A percentile compares a stretch with the other conserved stretches of the same genome.
phyloP scores from a whole-genome alignment of 352 stramenopile species.

The Pythium brachiatum region DNA sequence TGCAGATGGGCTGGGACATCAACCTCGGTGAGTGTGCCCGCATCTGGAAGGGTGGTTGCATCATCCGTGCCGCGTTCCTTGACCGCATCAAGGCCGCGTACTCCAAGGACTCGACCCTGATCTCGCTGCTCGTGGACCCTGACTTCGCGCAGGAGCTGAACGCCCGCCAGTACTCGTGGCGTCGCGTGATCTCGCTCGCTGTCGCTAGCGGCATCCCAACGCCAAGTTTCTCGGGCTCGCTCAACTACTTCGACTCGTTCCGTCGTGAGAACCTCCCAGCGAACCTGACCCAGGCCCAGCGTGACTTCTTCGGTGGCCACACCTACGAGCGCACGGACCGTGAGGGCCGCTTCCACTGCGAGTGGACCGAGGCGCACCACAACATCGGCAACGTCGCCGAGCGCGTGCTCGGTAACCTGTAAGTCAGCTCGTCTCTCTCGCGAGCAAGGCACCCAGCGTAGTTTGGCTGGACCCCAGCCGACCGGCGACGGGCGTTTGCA shows the following conservation, averaged over 20 bases:
- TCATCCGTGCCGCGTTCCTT: slow-evolving; percentile 97
- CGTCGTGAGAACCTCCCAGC: slow-evolving; percentile 92
- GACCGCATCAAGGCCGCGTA: slow-evolving; percentile 97
- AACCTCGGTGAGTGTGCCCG: slow-evolving; percentile 95
- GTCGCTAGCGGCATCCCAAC: slow-evolving; percentile 93
- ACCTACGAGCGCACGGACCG: slow-evolving; percentile 96
- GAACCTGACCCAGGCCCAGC: slow-evolving; percentile 98
- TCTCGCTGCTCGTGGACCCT: slow-evolving; percentile 97
- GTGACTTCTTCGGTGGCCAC: slow-evolving; percentile 99
- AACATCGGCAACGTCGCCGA: slow-evolving; percentile 95
- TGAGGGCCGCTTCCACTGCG: slow-evolving; percentile 95
- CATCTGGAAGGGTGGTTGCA: slow-evolving; percentile 99
- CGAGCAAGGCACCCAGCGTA: background rate
- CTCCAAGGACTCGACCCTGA: slow-evolving; percentile 87
- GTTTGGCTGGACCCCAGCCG: background rate
- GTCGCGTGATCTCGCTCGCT: slow-evolving; percentile 95
- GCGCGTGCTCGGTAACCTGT: slow-evolving; percentile 92
- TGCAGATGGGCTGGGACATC: slow-evolving; percentile 96
- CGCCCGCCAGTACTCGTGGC: slow-evolving; percentile 93
- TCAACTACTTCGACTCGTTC: slow-evolving; percentile 99
- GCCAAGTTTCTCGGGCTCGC: slow-evolving; percentile 89
- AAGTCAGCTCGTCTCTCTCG: slow-evolving; percentile 27
- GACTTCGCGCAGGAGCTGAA: slow-evolving; percentile 96
- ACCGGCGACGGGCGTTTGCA: background rate
- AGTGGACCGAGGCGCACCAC: slow-evolving; percentile 97